Evolutionary conservation across 2,329 filamentous ascomycete species (phyloP).

Genomic region (Aspergillus sp.): DNA sequence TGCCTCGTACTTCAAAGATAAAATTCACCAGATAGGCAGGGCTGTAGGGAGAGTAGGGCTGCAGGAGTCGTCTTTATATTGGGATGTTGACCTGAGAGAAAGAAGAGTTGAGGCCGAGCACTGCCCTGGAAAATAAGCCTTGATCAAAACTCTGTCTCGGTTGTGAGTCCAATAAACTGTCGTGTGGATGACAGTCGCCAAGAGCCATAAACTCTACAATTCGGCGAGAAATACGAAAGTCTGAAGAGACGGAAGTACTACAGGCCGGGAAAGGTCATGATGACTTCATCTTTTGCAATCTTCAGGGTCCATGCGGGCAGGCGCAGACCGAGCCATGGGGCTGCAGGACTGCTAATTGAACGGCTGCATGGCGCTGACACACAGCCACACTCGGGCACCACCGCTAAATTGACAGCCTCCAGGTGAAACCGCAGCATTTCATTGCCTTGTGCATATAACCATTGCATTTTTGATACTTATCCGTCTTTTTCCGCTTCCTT

Average conservation of each 20-base stretch:
- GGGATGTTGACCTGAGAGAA: neutral
- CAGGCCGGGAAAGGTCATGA: neutral
- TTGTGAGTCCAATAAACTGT: neutral
- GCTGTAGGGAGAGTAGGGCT: neutral
- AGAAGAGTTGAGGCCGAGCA: neutral
- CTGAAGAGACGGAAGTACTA: neutral
- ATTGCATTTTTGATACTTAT: too few species aligned
- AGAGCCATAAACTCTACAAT: neutral
- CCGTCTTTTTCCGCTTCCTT: too few species aligned
- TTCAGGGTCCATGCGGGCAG: neutral
- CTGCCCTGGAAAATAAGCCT: neutral
- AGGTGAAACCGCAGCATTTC: too few species aligned
- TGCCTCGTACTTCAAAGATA: neutral
- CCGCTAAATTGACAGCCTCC: too few species aligned
- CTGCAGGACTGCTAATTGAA: too few species aligned
- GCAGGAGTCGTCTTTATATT: neutral
- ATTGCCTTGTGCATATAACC: too few species aligned
- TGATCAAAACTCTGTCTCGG: neutral
- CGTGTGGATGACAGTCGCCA: neutral
- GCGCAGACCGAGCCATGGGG: neutral
- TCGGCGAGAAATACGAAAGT: neutral
- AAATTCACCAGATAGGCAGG: neutral
- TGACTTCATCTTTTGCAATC: neutral
- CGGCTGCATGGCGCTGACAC: too few species aligned
- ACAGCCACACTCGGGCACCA: too few species aligned